Percentiles rank a stretch among this genome's conserved stretches.
Conservation (phyloP, 2,329 filamentous ascomycete species). For the Talaromyces sp. region DNA sequence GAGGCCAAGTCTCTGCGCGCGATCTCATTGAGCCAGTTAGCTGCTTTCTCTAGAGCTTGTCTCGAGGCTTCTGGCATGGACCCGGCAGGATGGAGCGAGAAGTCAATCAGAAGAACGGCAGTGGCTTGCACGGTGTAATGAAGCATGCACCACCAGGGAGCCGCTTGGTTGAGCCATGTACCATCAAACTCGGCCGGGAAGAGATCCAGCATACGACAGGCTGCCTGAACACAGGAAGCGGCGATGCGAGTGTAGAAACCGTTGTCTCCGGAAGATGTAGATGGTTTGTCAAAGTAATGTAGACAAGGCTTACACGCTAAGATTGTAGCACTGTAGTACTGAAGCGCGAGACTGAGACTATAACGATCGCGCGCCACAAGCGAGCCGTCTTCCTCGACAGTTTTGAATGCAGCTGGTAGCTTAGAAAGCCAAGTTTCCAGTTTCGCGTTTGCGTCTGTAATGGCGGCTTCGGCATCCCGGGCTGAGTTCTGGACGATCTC, state of each 20-base stretch:
- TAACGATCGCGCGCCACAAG: conserved; percentile 29
- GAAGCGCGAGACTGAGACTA: conserved; percentile 37
- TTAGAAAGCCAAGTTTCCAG: conserved; percentile 39
- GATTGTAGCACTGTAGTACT: conserved; percentile 43
- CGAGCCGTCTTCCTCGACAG: conserved; percentile 25
- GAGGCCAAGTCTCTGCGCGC: conserved; percentile 33
- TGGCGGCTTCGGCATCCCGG: conserved; percentile 36
- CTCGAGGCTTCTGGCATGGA: background rate
- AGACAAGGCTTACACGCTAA: conserved; percentile 44
- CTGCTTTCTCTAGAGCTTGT: conserved; percentile 13
- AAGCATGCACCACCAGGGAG: conserved; percentile 42
- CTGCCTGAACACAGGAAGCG: conserved; percentile 34
- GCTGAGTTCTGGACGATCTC: conserved; percentile 33
- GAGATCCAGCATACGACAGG: conserved; percentile 33
- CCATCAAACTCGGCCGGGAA: conserved; percentile 35
- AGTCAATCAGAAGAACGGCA: conserved; percentile 37
- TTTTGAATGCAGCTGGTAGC: conserved; percentile 37
- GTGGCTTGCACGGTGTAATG: conserved; percentile 42
- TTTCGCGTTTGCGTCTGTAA: conserved; percentile 32
- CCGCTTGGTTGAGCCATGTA: conserved; percentile 29
- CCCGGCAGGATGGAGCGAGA: background rate
- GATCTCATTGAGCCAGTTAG: conserved; percentile 25
- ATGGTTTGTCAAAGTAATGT: conserved; percentile 33
- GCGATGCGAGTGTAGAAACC: conserved; percentile 35
- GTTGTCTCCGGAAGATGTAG: conserved; percentile 24